phyloP scores from a whole-genome alignment of 768 basidiomycete genomes.

The Boletus sp. region DNA sequence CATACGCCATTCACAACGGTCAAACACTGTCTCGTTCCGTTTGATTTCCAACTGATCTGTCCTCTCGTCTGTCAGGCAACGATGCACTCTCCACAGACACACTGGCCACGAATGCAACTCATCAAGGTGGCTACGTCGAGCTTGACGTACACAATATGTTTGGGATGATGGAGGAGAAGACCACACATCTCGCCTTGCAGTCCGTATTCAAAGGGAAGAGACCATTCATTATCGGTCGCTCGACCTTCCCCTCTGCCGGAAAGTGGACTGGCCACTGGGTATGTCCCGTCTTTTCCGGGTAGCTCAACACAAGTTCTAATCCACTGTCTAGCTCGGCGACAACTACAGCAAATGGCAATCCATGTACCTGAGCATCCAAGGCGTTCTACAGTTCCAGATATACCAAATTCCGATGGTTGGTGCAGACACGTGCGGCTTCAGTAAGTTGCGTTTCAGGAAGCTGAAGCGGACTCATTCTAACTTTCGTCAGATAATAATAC shows the following conservation, averaged over 20 bases:
- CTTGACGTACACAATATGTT: constrained; percentile 70
- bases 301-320: background rate
- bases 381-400: constrained; percentile 78
- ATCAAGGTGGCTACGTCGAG: constrained; percentile 59
- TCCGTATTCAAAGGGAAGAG: constrained; percentile 55
- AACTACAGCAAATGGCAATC: constrained; percentile 76
- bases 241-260: constrained; percentile 66
- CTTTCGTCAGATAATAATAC: constrained; percentile 50
- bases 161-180: constrained; percentile 68
- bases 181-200: constrained; percentile 59
- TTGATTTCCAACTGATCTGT: background rate
- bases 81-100: constrained; percentile 55
- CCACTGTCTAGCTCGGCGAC: constrained; percentile 59
- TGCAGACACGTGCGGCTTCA: constrained; percentile 55
- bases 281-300: background rate
- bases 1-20: constrained; percentile 76
- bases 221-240: constrained; percentile 70
- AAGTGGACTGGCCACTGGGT: constrained; percentile 77
- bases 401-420: constrained; percentile 86
- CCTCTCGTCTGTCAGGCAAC: constrained; percentile 34
- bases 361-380: constrained; percentile 69
- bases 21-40: constrained; percentile 4
- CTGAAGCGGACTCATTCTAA: background rate
- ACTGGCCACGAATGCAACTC: constrained; percentile 70
- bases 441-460: constrained; percentile 10